phyloP scores from a whole-genome alignment of 768 basidiomycete genomes.

The Lanmaoa rubissima region DNA sequence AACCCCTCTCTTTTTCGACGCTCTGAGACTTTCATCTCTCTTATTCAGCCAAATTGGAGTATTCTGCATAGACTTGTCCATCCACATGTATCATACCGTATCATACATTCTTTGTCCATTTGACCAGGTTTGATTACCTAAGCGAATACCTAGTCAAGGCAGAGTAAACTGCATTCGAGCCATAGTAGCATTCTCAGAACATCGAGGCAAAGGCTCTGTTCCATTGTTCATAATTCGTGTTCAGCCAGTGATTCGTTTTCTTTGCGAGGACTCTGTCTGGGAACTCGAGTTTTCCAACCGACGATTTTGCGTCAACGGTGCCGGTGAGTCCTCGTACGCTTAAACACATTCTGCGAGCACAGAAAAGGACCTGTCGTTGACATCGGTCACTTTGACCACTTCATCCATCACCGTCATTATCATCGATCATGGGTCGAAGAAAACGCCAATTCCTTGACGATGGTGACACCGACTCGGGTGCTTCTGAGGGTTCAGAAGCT shows the following conservation, averaged over 20 bases:
- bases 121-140: constrained; percentile 9
- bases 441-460: constrained; percentile 77
- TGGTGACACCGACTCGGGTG: constrained; percentile 71
- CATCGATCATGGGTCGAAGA: constrained; percentile 60
- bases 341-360: neutral
- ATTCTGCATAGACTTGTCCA: constrained; percentile 35
- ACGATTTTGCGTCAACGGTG: constrained; percentile 3
- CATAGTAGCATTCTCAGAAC: neutral
- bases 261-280: neutral
- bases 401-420: neutral
- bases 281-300: neutral
- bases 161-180: too few relatives aligned
- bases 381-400: neutral
- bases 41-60: constrained; percentile 42
- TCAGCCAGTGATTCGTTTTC: neutral
- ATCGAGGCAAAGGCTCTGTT: neutral
- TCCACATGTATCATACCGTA: constrained; percentile 27
- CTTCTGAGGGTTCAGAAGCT: constrained; percentile 56
- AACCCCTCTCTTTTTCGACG: neutral
- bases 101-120: neutral
- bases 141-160: neutral
- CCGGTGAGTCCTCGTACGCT: constrained; percentile 12
- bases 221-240: neutral
- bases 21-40: neutral
- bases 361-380: constrained; percentile 6